These are phyloP conservation scores for Lepidium sativum DNA, from an alignment of 345 rosid species.

Conservation along the genomic window DNA sequence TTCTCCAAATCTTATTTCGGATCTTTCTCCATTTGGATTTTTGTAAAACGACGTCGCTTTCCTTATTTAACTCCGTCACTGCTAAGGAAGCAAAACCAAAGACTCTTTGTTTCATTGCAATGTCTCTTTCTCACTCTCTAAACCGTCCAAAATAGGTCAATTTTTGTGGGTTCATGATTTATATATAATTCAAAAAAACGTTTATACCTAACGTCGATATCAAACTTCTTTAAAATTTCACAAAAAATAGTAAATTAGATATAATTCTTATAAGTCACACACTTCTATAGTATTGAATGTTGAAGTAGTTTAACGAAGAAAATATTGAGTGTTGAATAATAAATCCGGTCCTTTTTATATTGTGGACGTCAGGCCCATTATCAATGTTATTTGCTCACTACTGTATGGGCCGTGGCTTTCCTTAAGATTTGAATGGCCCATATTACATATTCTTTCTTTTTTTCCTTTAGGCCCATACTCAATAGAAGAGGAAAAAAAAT, in stretches of 20 bases:
- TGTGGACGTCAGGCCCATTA: neutral
- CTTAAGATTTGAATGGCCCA: neutral
- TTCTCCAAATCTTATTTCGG: slow-evolving; percentile 20
- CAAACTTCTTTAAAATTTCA: too few species aligned
- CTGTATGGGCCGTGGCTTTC: neutral
- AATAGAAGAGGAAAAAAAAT: too few species aligned
- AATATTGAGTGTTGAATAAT: neutral
- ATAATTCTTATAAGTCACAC: neutral
- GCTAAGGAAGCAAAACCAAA: slow-evolving; percentile 4
- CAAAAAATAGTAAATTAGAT: too few species aligned
- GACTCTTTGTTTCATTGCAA: slow-evolving; percentile 15
- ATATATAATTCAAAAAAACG: too few species aligned
- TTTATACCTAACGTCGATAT: too few species aligned
- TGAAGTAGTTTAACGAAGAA: neutral
- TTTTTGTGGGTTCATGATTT: slow-evolving; percentile 16
- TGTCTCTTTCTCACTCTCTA: neutral
- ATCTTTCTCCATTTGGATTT: slow-evolving; percentile 17
- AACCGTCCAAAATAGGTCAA: slow-evolving; percentile 19
- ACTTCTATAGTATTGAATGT: neutral
- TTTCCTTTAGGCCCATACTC: too few species aligned
- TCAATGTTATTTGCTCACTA: neutral
- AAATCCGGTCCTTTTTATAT: neutral
- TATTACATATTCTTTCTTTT: too few species aligned
- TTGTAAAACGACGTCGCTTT: slow-evolving; percentile 12
- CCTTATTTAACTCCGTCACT: slow-evolving; percentile 1